phyloP scores from a whole-genome alignment of 768 basidiomycete species.

The Scleroderma bovista region DNA sequence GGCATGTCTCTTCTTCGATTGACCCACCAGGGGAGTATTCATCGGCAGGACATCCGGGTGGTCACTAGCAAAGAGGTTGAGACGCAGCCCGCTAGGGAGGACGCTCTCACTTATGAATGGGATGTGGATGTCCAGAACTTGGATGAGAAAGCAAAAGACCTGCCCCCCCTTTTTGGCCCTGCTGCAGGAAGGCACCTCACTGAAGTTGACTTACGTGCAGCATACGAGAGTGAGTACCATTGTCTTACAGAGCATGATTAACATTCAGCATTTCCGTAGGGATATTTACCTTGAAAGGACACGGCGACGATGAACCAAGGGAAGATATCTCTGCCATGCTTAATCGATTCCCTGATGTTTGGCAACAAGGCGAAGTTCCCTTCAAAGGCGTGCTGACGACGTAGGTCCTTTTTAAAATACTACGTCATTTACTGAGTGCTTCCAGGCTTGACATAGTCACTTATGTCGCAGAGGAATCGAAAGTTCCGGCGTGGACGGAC shows the following conservation, averaged over 20 bases:
- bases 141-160: constrained; percentile 19
- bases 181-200: constrained; percentile 40
- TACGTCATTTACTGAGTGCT: background rate
- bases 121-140: constrained; percentile 36
- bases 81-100: background rate
- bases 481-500: constrained; percentile 40
- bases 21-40: constrained; percentile 42
- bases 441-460: constrained; percentile 60
- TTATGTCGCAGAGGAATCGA: constrained; percentile 46
- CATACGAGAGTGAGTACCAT: constrained; percentile 49
- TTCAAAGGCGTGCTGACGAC: constrained; percentile 55
- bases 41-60: constrained; percentile 36
- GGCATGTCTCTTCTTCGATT: constrained; percentile 41
- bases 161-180: constrained; percentile 36
- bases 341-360: constrained; percentile 50
- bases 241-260: background rate
- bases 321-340: constrained; percentile 43
- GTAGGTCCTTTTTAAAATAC: constrained; percentile 32
- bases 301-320: constrained; percentile 30
- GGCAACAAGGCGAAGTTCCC: constrained; percentile 45
- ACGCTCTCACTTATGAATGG: constrained; percentile 29
- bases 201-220: constrained; percentile 43
- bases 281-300: constrained; percentile 31
- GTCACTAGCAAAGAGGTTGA: constrained; percentile 10
- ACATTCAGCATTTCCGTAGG: constrained; percentile 23